Conservation (phyloP, 768 basidiomycete genomes). For the Pisolithus tinctorius region DNA sequence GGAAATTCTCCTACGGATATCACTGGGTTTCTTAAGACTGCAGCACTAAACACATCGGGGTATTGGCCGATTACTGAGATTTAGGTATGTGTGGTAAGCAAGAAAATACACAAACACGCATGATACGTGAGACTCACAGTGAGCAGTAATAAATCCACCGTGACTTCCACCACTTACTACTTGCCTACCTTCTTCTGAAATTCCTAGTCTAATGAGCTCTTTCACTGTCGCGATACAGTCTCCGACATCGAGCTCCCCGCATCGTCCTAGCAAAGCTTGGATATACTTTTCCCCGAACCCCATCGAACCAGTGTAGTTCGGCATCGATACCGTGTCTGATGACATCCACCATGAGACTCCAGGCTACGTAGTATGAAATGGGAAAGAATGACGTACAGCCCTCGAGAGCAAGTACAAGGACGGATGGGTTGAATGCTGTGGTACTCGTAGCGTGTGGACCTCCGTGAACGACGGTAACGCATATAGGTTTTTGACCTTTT, state of each 20-base stretch:
- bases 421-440: conserved; percentile 40
- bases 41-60: conserved; percentile 56
- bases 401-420: conserved; percentile 44
- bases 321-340: conserved; percentile 50
- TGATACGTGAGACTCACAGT: conserved; percentile 35
- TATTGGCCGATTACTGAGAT: conserved; percentile 55
- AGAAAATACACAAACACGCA: background rate
- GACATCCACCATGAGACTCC: background rate
- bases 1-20: conserved; percentile 52
- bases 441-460: conserved; percentile 51
- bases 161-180: conserved; percentile 63
- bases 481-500: conserved; percentile 30
- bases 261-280: conserved; percentile 46
- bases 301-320: conserved; percentile 63
- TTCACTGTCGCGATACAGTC: conserved; percentile 53
- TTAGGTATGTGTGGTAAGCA: background rate
- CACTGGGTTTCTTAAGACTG: conserved; percentile 64
- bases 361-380: background rate
- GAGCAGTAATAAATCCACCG: conserved; percentile 57
- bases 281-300: conserved; percentile 64
- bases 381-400: conserved; percentile 42
- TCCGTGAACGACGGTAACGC: conserved; percentile 52
- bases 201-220: conserved; percentile 42
- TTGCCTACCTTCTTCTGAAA: conserved; percentile 46
- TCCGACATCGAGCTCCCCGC: conserved; percentile 58